Conservation (phyloP, 805 yeast species). For the Yamadazyma olivae region DNA sequence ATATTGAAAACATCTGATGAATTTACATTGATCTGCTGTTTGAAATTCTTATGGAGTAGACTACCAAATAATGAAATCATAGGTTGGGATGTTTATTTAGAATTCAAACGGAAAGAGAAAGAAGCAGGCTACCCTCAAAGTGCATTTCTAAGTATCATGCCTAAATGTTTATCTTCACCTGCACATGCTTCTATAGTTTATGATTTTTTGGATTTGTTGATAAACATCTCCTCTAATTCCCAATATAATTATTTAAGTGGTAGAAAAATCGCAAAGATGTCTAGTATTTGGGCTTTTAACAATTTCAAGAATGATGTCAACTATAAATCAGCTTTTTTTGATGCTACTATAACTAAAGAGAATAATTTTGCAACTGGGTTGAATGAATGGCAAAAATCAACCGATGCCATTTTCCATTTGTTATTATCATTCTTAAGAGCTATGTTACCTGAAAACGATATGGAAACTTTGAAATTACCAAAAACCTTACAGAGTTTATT, state of each 20-base stretch:
- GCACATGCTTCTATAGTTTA: conserved; percentile 88
- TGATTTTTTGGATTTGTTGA: conserved; percentile 79
- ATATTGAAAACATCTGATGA: conserved; percentile 53
- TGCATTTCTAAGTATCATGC: conserved; percentile 80
- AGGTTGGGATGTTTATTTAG: conserved; percentile 81
- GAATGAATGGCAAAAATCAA: conserved; percentile 72
- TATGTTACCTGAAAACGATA: conserved; percentile 67
- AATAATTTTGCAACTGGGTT: conserved; percentile 63
- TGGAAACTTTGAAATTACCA: conserved; percentile 58
- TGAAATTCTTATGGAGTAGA: conserved; percentile 86
- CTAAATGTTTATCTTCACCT: conserved; percentile 75
- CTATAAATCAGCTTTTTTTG: conserved; percentile 31
- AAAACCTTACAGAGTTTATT: conserved; percentile 62
- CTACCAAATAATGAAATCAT: conserved; percentile 75
- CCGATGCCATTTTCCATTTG: conserved; percentile 83
- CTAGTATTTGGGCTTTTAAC: conserved; percentile 87
- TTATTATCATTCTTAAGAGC: conserved; percentile 74
- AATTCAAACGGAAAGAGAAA: conserved; percentile 62
- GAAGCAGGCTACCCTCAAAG: conserved; percentile 65
- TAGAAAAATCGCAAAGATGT: conserved; percentile 73
- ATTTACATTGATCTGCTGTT: conserved; percentile 65
- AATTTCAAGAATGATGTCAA: conserved; percentile 16
- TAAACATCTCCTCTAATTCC: conserved; percentile 74
- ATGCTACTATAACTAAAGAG: conserved; percentile 33
- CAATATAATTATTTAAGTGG: conserved; percentile 77